Conservation (phyloP, 768 basidiomycete genomes). For the Butyriboletus loyo region DNA sequence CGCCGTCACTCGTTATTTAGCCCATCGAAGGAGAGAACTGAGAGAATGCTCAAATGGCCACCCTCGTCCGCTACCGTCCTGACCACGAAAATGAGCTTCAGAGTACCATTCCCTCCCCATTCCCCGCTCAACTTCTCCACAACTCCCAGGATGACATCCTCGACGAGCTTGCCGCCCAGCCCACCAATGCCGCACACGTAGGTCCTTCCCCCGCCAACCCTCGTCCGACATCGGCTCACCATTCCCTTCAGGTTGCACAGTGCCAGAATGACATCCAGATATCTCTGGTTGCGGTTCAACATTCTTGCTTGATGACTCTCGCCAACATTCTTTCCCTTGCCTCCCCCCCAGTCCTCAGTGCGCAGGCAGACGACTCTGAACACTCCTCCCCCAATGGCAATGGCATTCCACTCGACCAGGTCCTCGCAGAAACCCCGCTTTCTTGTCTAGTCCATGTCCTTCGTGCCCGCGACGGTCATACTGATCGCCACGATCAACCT, state of each 20-base stretch:
- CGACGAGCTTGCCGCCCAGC: constrained; percentile 22
- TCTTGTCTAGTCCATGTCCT: constrained; percentile 20
- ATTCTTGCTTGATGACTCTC: constrained; percentile 71
- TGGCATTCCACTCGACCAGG: constrained; percentile 10
- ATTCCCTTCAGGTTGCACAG: constrained; percentile 4
- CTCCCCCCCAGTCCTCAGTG: constrained; percentile 3
- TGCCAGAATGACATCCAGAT: constrained; percentile 59
- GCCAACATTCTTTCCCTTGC: constrained; percentile 62
- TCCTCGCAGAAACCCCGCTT: constrained; percentile 17
- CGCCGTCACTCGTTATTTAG: constrained; percentile 17
- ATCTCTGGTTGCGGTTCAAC: constrained; percentile 71
- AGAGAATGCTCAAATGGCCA: constrained; percentile 22
- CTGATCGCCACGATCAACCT: constrained; percentile 26
- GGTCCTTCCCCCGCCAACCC: background rate
- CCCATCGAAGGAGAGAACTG: background rate
- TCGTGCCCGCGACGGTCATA: constrained; percentile 9
- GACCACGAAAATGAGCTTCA: constrained; percentile 8
- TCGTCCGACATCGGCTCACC: background rate
- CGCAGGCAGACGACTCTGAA: constrained; percentile 54
- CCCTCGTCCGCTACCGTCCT: constrained; percentile 16
- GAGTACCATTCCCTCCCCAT: constrained; percentile 19
- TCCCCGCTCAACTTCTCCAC: constrained; percentile 16
- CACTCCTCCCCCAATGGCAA: constrained; percentile 47
- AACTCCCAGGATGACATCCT: constrained; percentile 10
- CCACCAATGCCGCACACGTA: constrained; percentile 4